Base-by-base conservation (phyloP, 2,329 filamentous ascomycete species). In the Monosporascus sp. region DNA sequence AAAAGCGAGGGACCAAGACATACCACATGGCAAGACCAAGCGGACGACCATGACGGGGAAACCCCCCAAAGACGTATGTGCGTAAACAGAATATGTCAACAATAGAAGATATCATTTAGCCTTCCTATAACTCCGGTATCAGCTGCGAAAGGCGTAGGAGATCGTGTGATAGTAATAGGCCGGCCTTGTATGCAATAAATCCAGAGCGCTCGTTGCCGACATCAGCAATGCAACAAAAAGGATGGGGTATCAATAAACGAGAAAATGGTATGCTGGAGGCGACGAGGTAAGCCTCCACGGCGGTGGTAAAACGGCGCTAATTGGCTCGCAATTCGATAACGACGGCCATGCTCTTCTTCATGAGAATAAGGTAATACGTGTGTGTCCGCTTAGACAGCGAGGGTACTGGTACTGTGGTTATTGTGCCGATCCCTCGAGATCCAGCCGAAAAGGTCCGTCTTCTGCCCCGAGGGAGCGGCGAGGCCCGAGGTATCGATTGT, bases 401-500 rank as follows among this genome's bases (percentile, higher is more conserved):
- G 53, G 42, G 55, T 52, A 27, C 53, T 54, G 49, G 61, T 58
- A 17, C 7, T 46, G 27, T 45, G 47, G 44, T 63, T 56, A 47
- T 59, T 59, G 49, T 66, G 63, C 41, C 76, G 71, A 51, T 78
- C 76, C 58, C 77, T 71, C 5, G 75, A 74, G 64, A 79, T 79
- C 77, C 77, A 80, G 37, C 70, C 72, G 52, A 80, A 79, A 14
- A 79, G 63, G 51, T 79, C 76, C 5, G 66, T 62, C 48, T 68
- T 68, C 42, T 65, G 60, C 58, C 64, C 47, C 58, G 62, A 14
- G 63, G 60, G 54, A 34, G 55, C 56, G 11, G 62, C 42, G 14
- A 34, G 9, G 31, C 9, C 5, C 31, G 58, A 39, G 25, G 60
- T 52, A 60, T 63, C 50, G 57, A 73, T 57, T 61, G 68, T 25